A percentile compares a stretch with the other conserved stretches of the same genome.
Conservation (phyloP, 208 protist genomes). For the Leishmania tropica region DNA sequence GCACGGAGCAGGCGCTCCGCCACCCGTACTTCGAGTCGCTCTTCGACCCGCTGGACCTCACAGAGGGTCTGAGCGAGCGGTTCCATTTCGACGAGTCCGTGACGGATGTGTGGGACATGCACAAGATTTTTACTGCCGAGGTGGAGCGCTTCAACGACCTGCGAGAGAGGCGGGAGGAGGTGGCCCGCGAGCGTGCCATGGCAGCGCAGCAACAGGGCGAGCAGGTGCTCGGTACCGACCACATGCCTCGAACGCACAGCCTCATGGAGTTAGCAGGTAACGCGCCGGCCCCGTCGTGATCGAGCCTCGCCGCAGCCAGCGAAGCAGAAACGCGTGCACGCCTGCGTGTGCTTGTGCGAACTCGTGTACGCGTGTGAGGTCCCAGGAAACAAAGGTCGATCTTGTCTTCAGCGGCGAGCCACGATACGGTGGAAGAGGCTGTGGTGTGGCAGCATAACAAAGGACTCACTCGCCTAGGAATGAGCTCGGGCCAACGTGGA, state of each 20-base stretch:
- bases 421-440: background rate
- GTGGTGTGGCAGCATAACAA: background rate
- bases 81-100: slow-evolving; percentile 87
- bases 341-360: background rate
- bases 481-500: background rate
- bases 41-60: slow-evolving; percentile 81
- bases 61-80: slow-evolving; percentile 67
- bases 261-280: slow-evolving; percentile 80
- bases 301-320: background rate
- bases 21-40: slow-evolving; percentile 90
- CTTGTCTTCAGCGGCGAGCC: background rate
- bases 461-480: background rate
- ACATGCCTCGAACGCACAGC: slow-evolving; percentile 83
- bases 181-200: slow-evolving; percentile 50
- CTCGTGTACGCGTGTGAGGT: background rate
- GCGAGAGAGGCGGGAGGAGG: slow-evolving; percentile 51
- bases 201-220: slow-evolving; percentile 38
- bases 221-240: slow-evolving; percentile 58
- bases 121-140: slow-evolving; percentile 73
- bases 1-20: slow-evolving; percentile 79
- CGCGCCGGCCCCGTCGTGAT: slow-evolving; percentile 18
- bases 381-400: background rate
- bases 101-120: slow-evolving; percentile 69
- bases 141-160: slow-evolving; percentile 73
- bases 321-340: background rate